These are phyloP conservation scores for Crinitomyces ghanaensis DNA, from an alignment of 805 yeast genomes.

Conservation along the genomic window DNA sequence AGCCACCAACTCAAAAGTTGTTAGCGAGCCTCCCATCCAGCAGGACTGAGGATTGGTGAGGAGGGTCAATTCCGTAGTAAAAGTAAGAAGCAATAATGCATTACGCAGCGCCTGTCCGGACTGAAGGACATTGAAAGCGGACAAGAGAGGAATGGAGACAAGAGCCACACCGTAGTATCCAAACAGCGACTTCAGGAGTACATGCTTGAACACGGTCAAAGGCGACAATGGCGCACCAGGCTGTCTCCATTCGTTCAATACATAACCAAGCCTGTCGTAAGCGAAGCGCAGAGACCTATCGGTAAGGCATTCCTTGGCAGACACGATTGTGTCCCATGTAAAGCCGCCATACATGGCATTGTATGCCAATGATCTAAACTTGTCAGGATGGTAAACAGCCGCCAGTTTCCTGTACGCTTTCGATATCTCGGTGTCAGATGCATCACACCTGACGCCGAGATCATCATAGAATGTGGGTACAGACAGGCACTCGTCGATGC, in stretches of 20 bases:
- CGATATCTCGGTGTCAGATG: no score
- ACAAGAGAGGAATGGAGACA: conserved; percentile 10
- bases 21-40: no score
- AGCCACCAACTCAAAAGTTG: conserved; percentile 3
- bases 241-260: conserved; percentile 29
- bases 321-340: conserved; percentile 48
- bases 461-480: no score
- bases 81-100: conserved; percentile 12
- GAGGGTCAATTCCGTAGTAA: conserved; percentile 15
- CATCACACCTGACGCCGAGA: no score
- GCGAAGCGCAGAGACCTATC: conserved; percentile 67
- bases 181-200: background rate
- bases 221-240: no score
- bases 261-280: conserved; percentile 79
- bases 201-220: no score
- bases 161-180: conserved; percentile 12
- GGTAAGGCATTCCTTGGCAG: conserved; percentile 65
- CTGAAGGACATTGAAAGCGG: conserved; percentile 12
- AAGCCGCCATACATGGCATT: no score
- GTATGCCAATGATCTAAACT: conserved; percentile 15
- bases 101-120: conserved; percentile 19
- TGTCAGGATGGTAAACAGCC: conserved; percentile 27
- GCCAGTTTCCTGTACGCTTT: conserved; percentile 17
- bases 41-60: conserved; percentile 18
- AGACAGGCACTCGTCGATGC: no score